phyloP scores from a whole-genome alignment of 1,284 basidiomycete species.

The Ganoderma lingzhi region DNA sequence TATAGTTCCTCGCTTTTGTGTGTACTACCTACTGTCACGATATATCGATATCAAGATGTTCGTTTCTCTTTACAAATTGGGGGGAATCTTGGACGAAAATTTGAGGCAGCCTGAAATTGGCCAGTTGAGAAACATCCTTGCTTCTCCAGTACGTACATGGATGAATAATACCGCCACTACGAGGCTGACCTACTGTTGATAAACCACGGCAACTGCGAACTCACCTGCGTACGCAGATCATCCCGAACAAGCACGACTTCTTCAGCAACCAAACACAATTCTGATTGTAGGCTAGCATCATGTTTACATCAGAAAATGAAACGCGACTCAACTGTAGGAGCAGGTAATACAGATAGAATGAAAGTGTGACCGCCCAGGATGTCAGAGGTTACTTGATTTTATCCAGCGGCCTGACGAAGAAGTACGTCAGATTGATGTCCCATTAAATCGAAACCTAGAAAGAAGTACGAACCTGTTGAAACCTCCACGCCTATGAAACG shows the following conservation, averaged over 20 bases:
- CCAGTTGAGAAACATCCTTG: neutral
- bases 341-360: constrained; percentile 1
- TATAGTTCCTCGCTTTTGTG: constrained; percentile 32
- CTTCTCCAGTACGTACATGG: neutral
- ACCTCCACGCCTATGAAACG: constrained; percentile 75
- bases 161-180: neutral
- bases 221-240: constrained; percentile 12
- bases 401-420: constrained; percentile 63
- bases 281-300: constrained; percentile 26
- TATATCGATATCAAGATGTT: constrained; percentile 38
- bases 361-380: neutral
- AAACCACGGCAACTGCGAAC: neutral
- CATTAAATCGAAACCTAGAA: constrained; percentile 4
- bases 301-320: constrained; percentile 20
- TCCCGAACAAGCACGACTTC: neutral
- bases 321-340: constrained; percentile 26
- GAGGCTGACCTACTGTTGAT: neutral
- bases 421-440: constrained; percentile 26
- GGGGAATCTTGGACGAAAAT: neutral
- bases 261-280: constrained; percentile 5
- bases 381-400: constrained; percentile 63
- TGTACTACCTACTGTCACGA: constrained; percentile 40
- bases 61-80: neutral
- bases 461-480: constrained; percentile 79
- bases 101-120: neutral